These are phyloP conservation scores for Microsporum ferrugineum DNA, from an alignment of 2,329 filamentous ascomycete species.

Conservation along the genomic window DNA sequence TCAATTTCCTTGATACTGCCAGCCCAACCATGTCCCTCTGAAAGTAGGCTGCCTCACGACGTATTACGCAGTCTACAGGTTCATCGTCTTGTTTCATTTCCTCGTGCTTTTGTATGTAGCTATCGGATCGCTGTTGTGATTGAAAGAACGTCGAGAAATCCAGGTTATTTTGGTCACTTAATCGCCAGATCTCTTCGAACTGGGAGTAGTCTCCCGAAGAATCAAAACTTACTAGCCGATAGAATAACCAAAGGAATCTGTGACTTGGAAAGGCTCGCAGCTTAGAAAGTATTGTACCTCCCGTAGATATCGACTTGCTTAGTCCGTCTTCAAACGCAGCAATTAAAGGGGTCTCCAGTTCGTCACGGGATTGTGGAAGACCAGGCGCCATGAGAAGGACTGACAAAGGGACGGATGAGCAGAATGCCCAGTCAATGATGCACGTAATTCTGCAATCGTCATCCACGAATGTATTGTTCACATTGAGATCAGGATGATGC, in stretches of 20 bases:
- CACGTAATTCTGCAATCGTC: constrained; percentile 23
- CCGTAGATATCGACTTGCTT: constrained; percentile 1
- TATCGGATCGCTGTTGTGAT: constrained; percentile 4
- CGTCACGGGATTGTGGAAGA: constrained; percentile 17
- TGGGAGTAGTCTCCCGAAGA: constrained; percentile 5
- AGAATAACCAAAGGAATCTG: constrained; percentile 6
- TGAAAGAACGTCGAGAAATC: constrained; percentile 5
- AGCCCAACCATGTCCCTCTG: constrained; percentile 5
- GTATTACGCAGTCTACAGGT: neutral
- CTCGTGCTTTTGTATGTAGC: constrained; percentile 5
- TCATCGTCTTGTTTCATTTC: constrained; percentile 8
- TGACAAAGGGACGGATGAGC: constrained; percentile 16
- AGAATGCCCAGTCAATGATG: constrained; percentile 23
- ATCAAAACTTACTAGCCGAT: constrained; percentile 7
- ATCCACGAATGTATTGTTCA: constrained; percentile 30
- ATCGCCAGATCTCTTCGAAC: constrained; percentile 8
- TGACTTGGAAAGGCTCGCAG: neutral
- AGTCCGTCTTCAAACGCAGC: constrained; percentile 6
- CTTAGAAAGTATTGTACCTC: neutral
- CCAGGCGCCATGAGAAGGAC: constrained; percentile 16
- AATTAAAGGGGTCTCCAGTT: constrained; percentile 10
- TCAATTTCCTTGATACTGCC: constrained; percentile 7
- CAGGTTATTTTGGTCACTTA: constrained; percentile 5
- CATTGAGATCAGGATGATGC: constrained; percentile 27
- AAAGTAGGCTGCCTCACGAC: constrained; percentile 5